phyloP scores from a whole-genome alignment of 176 grass and related monocot genomes.

The Carex cristatella region DNA sequence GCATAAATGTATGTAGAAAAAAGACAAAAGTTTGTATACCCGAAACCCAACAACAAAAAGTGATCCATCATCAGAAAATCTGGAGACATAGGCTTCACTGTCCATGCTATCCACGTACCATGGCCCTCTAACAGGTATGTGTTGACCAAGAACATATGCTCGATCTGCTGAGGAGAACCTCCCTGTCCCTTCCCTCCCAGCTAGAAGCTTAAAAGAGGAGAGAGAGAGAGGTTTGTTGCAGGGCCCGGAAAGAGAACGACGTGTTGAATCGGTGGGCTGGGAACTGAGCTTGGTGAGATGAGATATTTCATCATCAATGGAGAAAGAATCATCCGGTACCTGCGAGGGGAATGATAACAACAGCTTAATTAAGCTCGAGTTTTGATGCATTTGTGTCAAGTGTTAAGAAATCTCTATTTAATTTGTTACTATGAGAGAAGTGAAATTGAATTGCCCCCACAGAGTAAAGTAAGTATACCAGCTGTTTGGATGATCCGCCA shows the following conservation, averaged over 20 bases:
- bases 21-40: constrained; percentile 30
- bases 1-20: neutral
- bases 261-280: constrained; percentile 28
- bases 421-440: neutral
- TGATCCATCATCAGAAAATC: constrained; percentile 76
- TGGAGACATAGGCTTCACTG: constrained; percentile 83
- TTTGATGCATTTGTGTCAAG: neutral
- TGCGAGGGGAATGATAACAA: neutral
- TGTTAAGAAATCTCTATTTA: neutral
- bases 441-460: neutral
- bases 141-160: constrained; percentile 39
- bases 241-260: neutral
- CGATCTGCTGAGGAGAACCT: constrained; percentile 56
- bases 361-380: neutral
- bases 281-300: constrained; percentile 57
- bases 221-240: constrained; percentile 28
- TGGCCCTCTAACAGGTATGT: constrained; percentile 41
- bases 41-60: constrained; percentile 59
- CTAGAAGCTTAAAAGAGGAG: constrained; percentile 46
- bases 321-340: constrained; percentile 39
- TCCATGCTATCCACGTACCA: constrained; percentile 42
- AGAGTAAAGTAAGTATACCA: neutral
- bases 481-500: constrained; percentile 22
- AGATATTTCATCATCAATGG: constrained; percentile 44
- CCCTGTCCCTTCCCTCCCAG: constrained; percentile 47